Evolutionary conservation across 192 early-diverging fungal species (phyloP).

Genomic region (Backusella circina): DNA sequence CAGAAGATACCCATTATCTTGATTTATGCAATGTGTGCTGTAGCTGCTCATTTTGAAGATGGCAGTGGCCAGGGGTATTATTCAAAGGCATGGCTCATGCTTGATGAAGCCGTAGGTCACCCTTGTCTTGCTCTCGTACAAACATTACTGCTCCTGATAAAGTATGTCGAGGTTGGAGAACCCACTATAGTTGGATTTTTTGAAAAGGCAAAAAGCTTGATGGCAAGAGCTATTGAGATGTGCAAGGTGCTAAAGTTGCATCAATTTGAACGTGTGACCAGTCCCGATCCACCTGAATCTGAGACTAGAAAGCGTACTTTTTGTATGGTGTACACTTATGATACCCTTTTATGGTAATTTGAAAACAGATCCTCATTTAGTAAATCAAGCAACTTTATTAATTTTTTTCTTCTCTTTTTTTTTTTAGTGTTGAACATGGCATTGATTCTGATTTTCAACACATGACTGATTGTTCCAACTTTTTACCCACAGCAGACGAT

Average conservation of each 20-base stretch:
- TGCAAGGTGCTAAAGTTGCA: slow-evolving; percentile 1
- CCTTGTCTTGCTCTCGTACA: slow-evolving; percentile 3
- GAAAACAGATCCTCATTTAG: not conserved
- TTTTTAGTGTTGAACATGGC: slow-evolving; percentile 11
- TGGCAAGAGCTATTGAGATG: slow-evolving; percentile 1
- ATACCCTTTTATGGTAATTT: slow-evolving; percentile 13
- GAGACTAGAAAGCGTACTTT: slow-evolving; percentile 15
- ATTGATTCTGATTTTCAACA: not conserved
- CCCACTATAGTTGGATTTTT: not conserved
- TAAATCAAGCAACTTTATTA: not conserved
- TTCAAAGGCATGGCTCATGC: not conserved
- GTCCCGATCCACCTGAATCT: not conserved
- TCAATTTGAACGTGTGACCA: not conserved
- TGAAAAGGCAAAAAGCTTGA: slow-evolving; percentile 3
- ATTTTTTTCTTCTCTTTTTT: not conserved
- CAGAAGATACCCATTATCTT: slow-evolving; percentile 16
- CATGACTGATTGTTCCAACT: not conserved
- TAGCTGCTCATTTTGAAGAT: slow-evolving; percentile 31
- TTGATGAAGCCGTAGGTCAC: not conserved
- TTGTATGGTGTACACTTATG: slow-evolving; percentile 15
- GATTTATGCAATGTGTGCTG: slow-evolving; percentile 52
- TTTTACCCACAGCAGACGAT: not conserved
- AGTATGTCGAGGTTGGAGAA: not conserved
- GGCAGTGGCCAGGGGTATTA: not conserved
- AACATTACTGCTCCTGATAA: not conserved